Percentiles rank a stretch among this genome's conserved stretches.
phyloP scores from a whole-genome alignment of 1,139 yeast species.

The Yamadazyma atlantica region DNA sequence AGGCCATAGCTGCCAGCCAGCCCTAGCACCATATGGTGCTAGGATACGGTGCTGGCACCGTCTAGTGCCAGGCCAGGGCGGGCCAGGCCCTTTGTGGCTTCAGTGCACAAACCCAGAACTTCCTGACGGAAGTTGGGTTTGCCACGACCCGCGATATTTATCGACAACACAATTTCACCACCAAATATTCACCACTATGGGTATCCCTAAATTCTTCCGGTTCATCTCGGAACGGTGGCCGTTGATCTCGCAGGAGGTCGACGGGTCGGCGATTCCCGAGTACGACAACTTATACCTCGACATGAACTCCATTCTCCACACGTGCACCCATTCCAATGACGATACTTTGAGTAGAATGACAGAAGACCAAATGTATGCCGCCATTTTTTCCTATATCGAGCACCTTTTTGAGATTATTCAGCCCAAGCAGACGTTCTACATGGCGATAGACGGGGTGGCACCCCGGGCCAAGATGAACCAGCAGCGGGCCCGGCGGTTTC shows the following conservation, averaged over 20 bases:
- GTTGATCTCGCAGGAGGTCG: conserved; percentile 82
- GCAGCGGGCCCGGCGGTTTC: conserved; percentile 94
- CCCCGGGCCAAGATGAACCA: conserved; percentile 99
- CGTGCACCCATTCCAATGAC: conserved; percentile 81
- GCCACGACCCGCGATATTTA: no score
- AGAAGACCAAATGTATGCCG: conserved; percentile 89
- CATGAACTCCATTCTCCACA: conserved; percentile 96
- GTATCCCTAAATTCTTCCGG: conserved; percentile 95
- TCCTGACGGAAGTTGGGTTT: no score
- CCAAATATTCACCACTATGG: conserved; percentile 43
- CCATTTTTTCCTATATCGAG: conserved; percentile 93
- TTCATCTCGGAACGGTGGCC: conserved; percentile 99
- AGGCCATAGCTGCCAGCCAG: no score
- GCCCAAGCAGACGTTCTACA: conserved; percentile 84
- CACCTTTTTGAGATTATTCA: conserved; percentile 85
- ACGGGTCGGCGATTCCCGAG: conserved; percentile 84
- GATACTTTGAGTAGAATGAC: conserved; percentile 61
- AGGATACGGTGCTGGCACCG: no score
- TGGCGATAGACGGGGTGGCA: conserved; percentile 99
- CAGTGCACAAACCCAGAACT: no score
- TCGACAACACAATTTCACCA: no score
- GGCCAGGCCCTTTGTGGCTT: no score
- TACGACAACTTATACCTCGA: conserved; percentile 93
- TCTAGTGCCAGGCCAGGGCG: no score
- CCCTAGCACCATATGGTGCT: no score